Base-by-base conservation (phyloP, 371 early-diverging fungal genomes). In the Entomophthora muscae region DNA sequence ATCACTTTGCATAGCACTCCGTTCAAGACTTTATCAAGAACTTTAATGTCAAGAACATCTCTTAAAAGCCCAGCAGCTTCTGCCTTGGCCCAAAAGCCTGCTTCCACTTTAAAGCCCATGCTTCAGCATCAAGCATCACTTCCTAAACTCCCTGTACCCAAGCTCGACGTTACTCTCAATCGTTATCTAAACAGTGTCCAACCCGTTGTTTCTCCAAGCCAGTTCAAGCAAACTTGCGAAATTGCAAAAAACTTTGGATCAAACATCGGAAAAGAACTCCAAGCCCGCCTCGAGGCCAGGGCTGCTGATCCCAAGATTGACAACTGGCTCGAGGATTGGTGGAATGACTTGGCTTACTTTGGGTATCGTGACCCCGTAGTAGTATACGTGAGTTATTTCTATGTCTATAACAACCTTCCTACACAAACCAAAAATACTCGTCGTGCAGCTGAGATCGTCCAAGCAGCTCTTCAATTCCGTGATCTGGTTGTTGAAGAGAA, bases 281-380 rank as follows among this genome's bases (percentile, higher is more conserved):
- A 95, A 71, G 74, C 78, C 51, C 84, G 96, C 55, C 76, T 96
- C 51, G 60, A 81, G 32, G 86, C 85, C 63, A 80, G 75, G 67
- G 82, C 82, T 58, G 74, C 77, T 60, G 73, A 81, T 64, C 83
- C 83, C 63, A 76, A 72, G 33, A 72, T 80, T 32, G 78, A 77
- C 62, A 89, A 89, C 78, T 91, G 93, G 97, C 78, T 97, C 67
- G 89, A 88, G 70, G 91, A 92, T 66, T 95, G 95, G 95, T 91
- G 98, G 98, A 85, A 86, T 70, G 90, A 91, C 63, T 75, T 82
- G 61, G 89, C 90, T 62, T 96, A 96, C 73, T 83, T 92, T 78
- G 88, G 84, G 17, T 96, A 94, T 77, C 85, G 98, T 66, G 98
- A 96, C 65, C 93, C 97, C 10, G 86, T 93, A 27, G 90, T 92